Conservation (phyloP, 2,329 filamentous ascomycete species). For the Rhinocladiella similis region DNA sequence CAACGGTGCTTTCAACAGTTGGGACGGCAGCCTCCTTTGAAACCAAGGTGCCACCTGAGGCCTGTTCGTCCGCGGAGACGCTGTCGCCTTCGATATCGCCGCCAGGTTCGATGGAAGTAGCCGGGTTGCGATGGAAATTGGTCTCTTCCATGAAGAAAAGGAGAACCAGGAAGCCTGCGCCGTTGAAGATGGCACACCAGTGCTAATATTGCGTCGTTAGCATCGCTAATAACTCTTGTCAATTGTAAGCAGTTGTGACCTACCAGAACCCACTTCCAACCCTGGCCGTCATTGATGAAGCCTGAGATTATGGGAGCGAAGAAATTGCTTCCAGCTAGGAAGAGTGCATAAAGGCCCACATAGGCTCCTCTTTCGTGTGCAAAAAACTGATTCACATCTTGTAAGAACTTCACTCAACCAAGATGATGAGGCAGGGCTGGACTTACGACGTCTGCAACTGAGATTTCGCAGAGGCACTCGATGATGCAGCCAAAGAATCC, state of each 20-base stretch:
- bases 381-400: not conserved
- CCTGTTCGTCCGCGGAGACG: no score
- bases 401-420: not conserved
- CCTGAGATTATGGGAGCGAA: constrained; percentile 38
- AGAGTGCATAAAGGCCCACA: constrained; percentile 9
- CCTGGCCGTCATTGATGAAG: constrained; percentile 17
- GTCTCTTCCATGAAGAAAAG: constrained; percentile 25
- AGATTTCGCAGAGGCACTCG: constrained; percentile 50
- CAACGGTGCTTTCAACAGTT: no score
- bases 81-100: not conserved
- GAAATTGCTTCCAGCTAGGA: constrained; percentile 6
- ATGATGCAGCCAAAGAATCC: constrained; percentile 51
- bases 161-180: constrained; percentile 12
- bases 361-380: constrained; percentile 25
- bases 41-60: no score
- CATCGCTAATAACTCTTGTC: not conserved
- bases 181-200: constrained; percentile 21
- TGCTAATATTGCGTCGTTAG: constrained; percentile 2
- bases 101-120: constrained; percentile 4
- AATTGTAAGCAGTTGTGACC: not conserved
- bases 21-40: not conserved
- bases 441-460: constrained; percentile 39
- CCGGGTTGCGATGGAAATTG: constrained; percentile 12
- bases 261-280: constrained; percentile 26
- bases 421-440: not conserved